A percentile compares a stretch with the other conserved stretches of the same genome.
Evolutionary conservation across 306 rosid species (phyloP).

Genomic region (Casuarina glauca): DNA sequence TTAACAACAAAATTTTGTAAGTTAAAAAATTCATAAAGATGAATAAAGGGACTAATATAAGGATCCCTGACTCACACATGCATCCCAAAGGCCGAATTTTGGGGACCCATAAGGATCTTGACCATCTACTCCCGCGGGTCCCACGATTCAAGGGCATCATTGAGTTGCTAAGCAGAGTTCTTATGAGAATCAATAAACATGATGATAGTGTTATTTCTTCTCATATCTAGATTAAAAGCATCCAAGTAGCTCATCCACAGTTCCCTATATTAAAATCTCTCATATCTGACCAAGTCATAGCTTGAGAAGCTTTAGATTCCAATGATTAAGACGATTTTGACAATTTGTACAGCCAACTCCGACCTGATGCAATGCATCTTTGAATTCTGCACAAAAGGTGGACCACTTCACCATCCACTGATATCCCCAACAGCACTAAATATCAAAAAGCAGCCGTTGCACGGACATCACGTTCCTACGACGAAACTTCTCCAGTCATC

Average conservation of each 20-base stretch:
- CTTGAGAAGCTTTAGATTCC: not conserved
- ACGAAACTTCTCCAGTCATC: not conserved
- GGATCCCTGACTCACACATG: not conserved
- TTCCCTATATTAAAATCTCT: not conserved
- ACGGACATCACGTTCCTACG: not conserved
- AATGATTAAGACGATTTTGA: not conserved
- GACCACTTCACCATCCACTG: slow-evolving; percentile 3
- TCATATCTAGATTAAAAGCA: not conserved
- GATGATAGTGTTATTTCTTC: not conserved
- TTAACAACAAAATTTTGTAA: too few relatives aligned
- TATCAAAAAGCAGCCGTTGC: not conserved
- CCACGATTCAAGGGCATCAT: not conserved
- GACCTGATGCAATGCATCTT: not conserved
- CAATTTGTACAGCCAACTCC: too few relatives aligned
- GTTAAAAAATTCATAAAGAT: too few relatives aligned
- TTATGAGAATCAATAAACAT: not conserved
- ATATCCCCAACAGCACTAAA: not conserved
- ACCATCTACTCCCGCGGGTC: not conserved
- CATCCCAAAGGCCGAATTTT: not conserved
- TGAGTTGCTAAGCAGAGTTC: not conserved
- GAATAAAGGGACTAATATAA: too few relatives aligned
- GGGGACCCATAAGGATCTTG: not conserved
- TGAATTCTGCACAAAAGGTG: not conserved
- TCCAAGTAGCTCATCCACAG: slow-evolving; percentile 1
- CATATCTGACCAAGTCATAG: not conserved